phyloP scores from a whole-genome alignment of 2,329 filamentous ascomycete genomes.

The Emergomyces orientalis region DNA sequence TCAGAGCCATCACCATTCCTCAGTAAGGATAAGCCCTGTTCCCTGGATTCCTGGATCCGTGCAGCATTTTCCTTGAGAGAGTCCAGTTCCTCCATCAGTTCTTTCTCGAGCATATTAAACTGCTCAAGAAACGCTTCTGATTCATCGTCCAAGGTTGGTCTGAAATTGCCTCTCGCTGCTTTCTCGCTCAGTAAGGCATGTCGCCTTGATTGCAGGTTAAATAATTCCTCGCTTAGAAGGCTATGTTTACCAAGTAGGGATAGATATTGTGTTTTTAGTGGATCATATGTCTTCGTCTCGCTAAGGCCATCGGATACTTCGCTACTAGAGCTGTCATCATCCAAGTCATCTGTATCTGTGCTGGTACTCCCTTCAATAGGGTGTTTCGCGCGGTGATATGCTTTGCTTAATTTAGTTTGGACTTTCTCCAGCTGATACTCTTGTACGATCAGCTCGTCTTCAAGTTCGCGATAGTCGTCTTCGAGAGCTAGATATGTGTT shows the following conservation, averaged over 20 bases:
- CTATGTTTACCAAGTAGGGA: not conserved
- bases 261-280: not conserved
- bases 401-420: not conserved
- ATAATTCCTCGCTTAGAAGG: not conserved
- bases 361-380: not conserved
- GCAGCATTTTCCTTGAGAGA: not conserved
- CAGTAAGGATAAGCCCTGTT: not conserved
- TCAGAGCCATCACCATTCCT: not conserved
- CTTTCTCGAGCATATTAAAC: not conserved
- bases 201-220: not conserved
- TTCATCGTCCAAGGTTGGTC: not conserved
- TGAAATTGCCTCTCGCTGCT: not conserved
- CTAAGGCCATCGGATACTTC: not conserved
- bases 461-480: constrained; percentile 2
- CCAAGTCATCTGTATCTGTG: not conserved
- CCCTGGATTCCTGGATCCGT: not conserved
- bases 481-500: not conserved
- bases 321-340: not conserved
- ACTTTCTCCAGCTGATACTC: not conserved
- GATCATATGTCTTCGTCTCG: not conserved
- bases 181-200: not conserved
- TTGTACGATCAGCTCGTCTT: not conserved
- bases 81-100: not conserved
- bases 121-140: not conserved
- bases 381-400: not conserved